These are phyloP conservation scores for Neonothopanus nambi DNA, from an alignment of 1,284 basidiomycete species.

Conservation along the genomic window DNA sequence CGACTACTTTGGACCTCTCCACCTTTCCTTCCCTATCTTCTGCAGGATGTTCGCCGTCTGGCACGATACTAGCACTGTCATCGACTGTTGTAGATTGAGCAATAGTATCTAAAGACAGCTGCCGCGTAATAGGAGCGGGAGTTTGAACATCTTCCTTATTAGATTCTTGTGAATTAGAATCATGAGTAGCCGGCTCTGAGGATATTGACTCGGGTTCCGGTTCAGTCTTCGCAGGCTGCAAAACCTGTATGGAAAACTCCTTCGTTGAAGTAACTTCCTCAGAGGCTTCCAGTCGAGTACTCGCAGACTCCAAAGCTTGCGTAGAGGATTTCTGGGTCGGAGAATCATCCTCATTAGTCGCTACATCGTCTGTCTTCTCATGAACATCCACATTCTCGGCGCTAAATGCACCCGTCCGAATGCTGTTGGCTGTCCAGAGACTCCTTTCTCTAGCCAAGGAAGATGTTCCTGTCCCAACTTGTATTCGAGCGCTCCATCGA, in stretches of 20 bases:
- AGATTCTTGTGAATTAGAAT: neutral
- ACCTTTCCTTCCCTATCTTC: too few species aligned
- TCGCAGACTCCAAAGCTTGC: neutral
- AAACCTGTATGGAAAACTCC: too few species aligned
- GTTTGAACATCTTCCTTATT: neutral
- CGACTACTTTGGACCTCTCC: too few species aligned
- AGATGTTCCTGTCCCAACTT: conserved; percentile 44
- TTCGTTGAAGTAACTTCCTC: too few species aligned
- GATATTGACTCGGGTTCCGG: too few species aligned
- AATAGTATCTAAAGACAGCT: conserved; percentile 1
- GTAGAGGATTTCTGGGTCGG: neutral
- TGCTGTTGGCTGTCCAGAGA: conserved; percentile 58
- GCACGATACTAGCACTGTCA: neutral
- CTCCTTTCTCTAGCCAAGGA: conserved; percentile 52
- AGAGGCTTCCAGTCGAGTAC: neutral
- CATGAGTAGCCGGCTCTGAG: neutral
- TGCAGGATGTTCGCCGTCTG: too few species aligned
- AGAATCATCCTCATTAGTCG: neutral
- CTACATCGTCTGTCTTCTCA: conserved; percentile 9
- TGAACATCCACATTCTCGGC: conserved; percentile 11
- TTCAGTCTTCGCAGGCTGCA: too few species aligned
- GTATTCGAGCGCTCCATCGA: conserved; percentile 76
- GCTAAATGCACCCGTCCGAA: conserved; percentile 54
- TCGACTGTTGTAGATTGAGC: neutral
- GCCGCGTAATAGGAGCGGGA: neutral